Evolutionary conservation across 148 eudicot species (phyloP).

Genomic region (Camellia sinensis): DNA sequence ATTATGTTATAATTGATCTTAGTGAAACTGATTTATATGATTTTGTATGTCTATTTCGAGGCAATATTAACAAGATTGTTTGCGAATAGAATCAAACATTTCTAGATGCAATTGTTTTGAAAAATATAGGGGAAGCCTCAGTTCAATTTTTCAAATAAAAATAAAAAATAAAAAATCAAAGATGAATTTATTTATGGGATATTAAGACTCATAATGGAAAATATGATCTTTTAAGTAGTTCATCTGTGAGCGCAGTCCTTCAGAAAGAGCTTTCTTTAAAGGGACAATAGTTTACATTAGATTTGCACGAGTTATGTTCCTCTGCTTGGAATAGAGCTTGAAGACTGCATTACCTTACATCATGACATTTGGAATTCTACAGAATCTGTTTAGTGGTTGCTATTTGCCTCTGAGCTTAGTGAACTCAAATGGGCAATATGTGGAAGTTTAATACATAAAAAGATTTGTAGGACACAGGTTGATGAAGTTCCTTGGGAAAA

Average conservation of each 20-base stretch:
- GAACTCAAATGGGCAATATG: too few relatives aligned
- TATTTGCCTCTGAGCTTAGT: too few relatives aligned
- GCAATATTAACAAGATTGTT: neutral
- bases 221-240: neutral
- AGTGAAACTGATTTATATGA: neutral
- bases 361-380: too few relatives aligned
- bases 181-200: neutral
- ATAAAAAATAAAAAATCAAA: neutral
- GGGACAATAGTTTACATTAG: neutral
- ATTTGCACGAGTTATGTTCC: too few relatives aligned
- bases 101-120: neutral
- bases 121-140: neutral
- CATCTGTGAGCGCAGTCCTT: neutral
- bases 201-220: neutral
- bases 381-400: too few relatives aligned
- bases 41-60: neutral
- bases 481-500: slow-evolving; percentile 2
- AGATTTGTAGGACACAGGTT: neutral
- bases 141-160: neutral
- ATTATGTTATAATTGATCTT: too few relatives aligned
- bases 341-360: too few relatives aligned
- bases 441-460: too few relatives aligned
- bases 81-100: neutral
- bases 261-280: neutral
- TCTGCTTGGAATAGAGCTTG: too few relatives aligned